Evolutionary conservation across 768 basidiomycete genomes (phyloP), one percentile per base, ranked within the genome.

Genomic region (Coprinopsis marcescibilis): DNA sequence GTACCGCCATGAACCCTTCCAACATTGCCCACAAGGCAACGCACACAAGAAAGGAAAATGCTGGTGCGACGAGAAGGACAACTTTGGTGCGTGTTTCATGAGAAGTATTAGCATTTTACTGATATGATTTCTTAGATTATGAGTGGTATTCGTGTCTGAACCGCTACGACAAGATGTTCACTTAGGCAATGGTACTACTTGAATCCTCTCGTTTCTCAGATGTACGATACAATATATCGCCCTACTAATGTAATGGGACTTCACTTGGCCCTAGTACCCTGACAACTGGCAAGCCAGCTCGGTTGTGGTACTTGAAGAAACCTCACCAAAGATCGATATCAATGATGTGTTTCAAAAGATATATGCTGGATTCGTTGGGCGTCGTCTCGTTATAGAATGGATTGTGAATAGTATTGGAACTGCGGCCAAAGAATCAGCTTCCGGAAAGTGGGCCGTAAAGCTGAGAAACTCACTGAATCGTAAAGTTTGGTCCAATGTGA

Each of bases 351-450:
- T n/a, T n/a, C n/a, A n/a, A n/a, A n/a, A n/a, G n/a, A n/a, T n/a
- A n/a, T n/a, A n/a, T n/a, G n/a, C n/a, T n/a, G n/a, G n/a, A n/a
- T n/a, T n/a, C n/a, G 32, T 38, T 33, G 41, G 49, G 25, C 54
- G 50, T 51, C 63, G 59, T 32, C 10, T 4, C 17, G 21, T 78
- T 68, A 91, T 59, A 71, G 57, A 51, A 92, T 91, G 43, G 87
- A 91, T 62, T 94, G 90, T 20, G 89, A 91, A 63, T 92, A 92
- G 61, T 93, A 94, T 73, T 94, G 91, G 67, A 85, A 94, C 90
- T 93, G 56, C 26, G 43, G 19, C 26, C 15, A 43, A 17, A 24
- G 27, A 47, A 27, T 20, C n/a, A 27, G 12, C 6, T 17, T n/a
- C 8, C 27, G 19, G 24, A 30, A 48, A 52, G 38, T 30, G 11